Base-by-base conservation (phyloP, 2,329 filamentous ascomycete species). In the Colletotrichum godetiae region DNA sequence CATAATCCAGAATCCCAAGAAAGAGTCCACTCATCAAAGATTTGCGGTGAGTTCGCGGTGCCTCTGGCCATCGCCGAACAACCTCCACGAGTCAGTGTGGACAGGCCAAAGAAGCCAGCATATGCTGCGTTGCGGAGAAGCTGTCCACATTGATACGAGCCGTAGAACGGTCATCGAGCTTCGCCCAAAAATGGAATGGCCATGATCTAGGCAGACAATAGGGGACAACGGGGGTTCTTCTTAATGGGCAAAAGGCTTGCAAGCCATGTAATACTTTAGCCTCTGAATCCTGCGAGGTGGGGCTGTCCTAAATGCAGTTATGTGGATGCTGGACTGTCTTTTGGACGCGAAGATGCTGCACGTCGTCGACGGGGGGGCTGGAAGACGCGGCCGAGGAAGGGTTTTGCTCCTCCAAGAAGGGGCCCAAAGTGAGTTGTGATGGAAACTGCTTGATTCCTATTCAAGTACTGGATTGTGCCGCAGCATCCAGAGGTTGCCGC, bases 251-350 rank as follows among this genome's bases (percentile, higher is more conserved):
- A 42, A 35, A 42, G 53, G 53, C 59, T 60, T 56, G 33, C 61
- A 56, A 52, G 46, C 70, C 67, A 73, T 73, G 67, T 73, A 67
- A 67, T 65, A 42, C 64, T 70, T 73, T 70, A 73, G 70, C 70
- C 70, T 64, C 67, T 53, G 42, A 37, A 46, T 61, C 63, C 58
- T 62, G 72, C 62, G n/a, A 31, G 67, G 72, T 74, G 72, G 72
- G 72, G 68, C 67, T 60, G 12, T 31, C 33, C 53, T 24, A 35
- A 55, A 49, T 46, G 35, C 67, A 24, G 52, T 29, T n/a, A 13
- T 24, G 11, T 65, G 60, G 60, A 46, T 31, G 24, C n/a, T 53
- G 33, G 22, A 22, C 53, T 56, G 33, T 58, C 31, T 49, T 52
- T 65, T 65, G 42, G 42, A 11, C 53, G 42, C 24, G 33, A 62